These are phyloP conservation scores for Rhodamnia rubescens DNA, from an alignment of 345 rosid genomes.

Conservation along the genomic window DNA sequence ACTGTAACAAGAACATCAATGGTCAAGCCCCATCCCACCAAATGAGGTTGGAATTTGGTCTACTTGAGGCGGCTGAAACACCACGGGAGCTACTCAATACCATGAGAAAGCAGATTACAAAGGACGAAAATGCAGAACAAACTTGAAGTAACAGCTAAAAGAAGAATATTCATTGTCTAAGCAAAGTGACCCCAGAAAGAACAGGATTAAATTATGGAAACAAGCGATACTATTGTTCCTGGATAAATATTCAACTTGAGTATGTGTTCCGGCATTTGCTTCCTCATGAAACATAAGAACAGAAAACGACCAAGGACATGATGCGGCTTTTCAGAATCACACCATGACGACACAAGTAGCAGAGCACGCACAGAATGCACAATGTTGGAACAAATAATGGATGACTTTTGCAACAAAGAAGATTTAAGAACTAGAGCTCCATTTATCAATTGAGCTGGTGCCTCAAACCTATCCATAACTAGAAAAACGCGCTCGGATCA, in stretches of 20 bases:
- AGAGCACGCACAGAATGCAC: neutral
- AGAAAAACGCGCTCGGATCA: neutral
- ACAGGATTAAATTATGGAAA: neutral
- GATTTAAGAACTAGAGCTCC: neutral
- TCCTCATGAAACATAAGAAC: neutral
- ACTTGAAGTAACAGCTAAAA: neutral
- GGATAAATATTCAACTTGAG: neutral
- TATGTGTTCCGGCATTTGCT: neutral
- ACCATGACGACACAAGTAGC: neutral
- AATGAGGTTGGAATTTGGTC: neutral
- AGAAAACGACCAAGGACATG: neutral
- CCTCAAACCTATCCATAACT: neutral
- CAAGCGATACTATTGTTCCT: neutral
- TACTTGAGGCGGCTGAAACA: neutral
- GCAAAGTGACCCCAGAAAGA: neutral
- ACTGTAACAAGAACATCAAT: neutral
- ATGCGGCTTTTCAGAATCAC: neutral
- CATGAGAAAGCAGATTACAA: neutral
- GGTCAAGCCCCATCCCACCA: neutral
- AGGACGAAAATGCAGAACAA: neutral
- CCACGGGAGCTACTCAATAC: neutral
- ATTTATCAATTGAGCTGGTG: neutral
- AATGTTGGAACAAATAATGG: neutral
- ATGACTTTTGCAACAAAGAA: neutral
- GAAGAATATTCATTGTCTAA: neutral